Evolutionary conservation across 192 early-diverging fungal genomes (phyloP), one percentile per base, ranked within the genome.

Genomic region (Umbelopsis vinacea): DNA sequence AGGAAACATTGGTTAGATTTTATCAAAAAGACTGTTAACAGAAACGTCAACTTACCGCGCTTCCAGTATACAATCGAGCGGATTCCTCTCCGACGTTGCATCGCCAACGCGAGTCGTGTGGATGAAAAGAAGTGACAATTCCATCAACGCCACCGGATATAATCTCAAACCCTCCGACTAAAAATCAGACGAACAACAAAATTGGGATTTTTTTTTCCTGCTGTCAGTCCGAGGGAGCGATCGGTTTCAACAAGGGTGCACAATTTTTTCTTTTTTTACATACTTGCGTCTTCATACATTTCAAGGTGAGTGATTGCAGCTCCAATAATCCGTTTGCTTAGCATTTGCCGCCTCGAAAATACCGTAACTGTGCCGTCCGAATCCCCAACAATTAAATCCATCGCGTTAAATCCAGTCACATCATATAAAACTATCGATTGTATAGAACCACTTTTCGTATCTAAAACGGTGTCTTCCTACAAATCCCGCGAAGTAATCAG

Each of bases 371-470:
- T 66, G 22, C 79, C 79, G 50, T 77, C 72, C 0, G 72, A 76
- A 68, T 81, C 79, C 14, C 79, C 79, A 12, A 81, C 79, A 21
- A 77, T 72, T 19, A 81, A 45, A 68, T 74, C 73, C 12, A 69
- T 46, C 4, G 55, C 45, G 22, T 72, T 72, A 71, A 71, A 72
- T 26, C 74, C 71, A 46, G 75, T 77, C 63, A 76, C 46, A 60
- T 81, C 76, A 48, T 74, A 70, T 12, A 81, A 24, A 19, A 74
- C 33, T 12, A 81, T 55, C 10, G 73, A 46, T 70, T 81, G 79
- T 37, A 81, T 75, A 46, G 79, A 57, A 17, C 73, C 75, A 53
- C 79, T 69, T 70, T 81, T 81, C 33, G 75, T 81, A 46, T 81
- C 79, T 43, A 81, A 60, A n/a, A 81, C 50, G 19, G 63, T 43